Evolutionary conservation across 352 stramenopile species (phyloP), one percentile per base, ranked within the genome.

Genomic region (Globisporangium radiosum): DNA sequence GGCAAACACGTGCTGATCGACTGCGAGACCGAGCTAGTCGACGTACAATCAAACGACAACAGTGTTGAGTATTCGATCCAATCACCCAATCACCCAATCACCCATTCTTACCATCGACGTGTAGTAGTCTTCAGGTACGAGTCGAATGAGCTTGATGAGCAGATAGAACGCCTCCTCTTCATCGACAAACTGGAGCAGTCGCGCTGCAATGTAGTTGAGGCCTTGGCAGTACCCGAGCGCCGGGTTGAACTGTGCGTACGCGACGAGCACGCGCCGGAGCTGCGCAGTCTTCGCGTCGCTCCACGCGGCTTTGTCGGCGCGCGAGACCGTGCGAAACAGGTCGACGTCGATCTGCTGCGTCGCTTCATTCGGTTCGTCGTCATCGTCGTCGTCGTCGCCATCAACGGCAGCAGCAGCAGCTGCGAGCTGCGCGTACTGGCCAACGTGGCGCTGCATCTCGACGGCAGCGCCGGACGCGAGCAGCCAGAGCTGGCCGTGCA

Each of bases 1-100:
- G 1, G 84, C 78, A 69, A 93, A 95, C 25, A 95, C 86, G 54
- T 95, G 86, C 64, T 95, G 86, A 53, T 95, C 86, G 13, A 95
- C 75, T n/a, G 84, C 86, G 7, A 94, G 59, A 14, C 86, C 86
- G 4, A 95, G 63, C 84, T 94, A 14, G 37, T 14, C 7, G 36
- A 4, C 40, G 2, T 33, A 33, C 4, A 4, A 9, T 19, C 7
- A 59, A 66, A 11, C 40, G 40, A 44, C 40, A 44, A 33, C 25
- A 33, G 25, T 33, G 25, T 33, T 33, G 25, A 33, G 25, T 33
- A 33, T 33, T 33, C 25, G 25, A 3, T 33, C 25, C 25, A 33
- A 33, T 33, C 25, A 33, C 25, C 25, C 25, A 33, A 3, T 33
- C 50, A 11, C 47, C 54, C 0, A 51, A 3, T 37, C 50, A 55